Base-by-base conservation (phyloP, 2,329 filamentous ascomycete species). In the Botrytis galanthina region DNA sequence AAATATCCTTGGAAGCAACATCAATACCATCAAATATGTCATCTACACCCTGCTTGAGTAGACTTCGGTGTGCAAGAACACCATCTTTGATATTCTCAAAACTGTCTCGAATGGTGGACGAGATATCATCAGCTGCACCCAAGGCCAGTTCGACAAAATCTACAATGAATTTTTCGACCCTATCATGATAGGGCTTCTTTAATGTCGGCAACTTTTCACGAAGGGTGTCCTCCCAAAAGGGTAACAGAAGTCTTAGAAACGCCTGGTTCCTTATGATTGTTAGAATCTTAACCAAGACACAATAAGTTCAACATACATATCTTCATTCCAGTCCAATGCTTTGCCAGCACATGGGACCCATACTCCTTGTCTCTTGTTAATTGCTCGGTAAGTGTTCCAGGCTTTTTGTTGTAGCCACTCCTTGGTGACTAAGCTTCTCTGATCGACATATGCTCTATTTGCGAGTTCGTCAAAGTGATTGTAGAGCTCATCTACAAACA, bases 341-440 rank as follows among this genome's bases (percentile, higher is more conserved):
- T 22, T 60, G 37, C 1, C 35, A 35, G 35, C 39, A 22, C 37
- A 9, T 39, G 7, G 37, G 12, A 42, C 61, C 73, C 73, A 76
- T 16, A 66, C 37, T 20, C 75, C 77, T 35, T 61, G 46, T 10
- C 51, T 61, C 10, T 61, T 61, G 42, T 78, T 78, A 14, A 71
- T 60, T 10, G 62, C 71, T 60, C 68, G 51, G n/a, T 76, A 73
- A 3, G 75, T 78, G 22, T 51, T 62, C 77, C 76, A 78, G 57
- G 0, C 74, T 54, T 37, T 39, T 46, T 59, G 3, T 48, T 54
- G 73, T 69, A 75, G n/a, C 18, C 54, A 48, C 2, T 18, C 1
- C 3, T 18, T 9, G n/a, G 46, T 62, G 8, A 72, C 74, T 2
- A 59, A 69, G 9, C 63, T 29, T 20, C 29, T 61, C n/a, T 66